Percentiles rank a stretch among this genome's conserved stretches.
These are phyloP conservation scores for Maudiozyma bulderi DNA, from an alignment of 805 yeast species.

Conservation along the genomic window DNA sequence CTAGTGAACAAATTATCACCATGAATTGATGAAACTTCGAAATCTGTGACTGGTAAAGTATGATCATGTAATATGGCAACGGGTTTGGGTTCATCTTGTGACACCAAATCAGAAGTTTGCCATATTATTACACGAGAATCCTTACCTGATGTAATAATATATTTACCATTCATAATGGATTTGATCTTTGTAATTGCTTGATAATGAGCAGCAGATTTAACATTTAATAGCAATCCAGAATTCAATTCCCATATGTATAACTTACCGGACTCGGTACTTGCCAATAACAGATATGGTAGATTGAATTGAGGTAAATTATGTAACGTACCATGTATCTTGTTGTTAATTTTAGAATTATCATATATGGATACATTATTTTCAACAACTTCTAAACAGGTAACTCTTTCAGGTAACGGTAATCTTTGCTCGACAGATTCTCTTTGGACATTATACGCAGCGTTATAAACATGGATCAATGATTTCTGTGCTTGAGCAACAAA, in stretches of 20 bases:
- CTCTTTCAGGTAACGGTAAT: conserved; percentile 74
- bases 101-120: conserved; percentile 51
- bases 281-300: conserved; percentile 64
- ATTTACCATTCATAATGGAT: conserved; percentile 54
- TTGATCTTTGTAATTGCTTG: conserved; percentile 56
- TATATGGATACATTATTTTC: conserved; percentile 5
- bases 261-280: conserved; percentile 47
- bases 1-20: conserved; percentile 26
- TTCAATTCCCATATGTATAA: conserved; percentile 76
- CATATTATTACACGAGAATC: conserved; percentile 76
- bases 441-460: conserved; percentile 31
- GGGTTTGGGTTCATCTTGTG: conserved; percentile 42
- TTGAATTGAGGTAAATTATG: conserved; percentile 34
- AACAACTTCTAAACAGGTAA: conserved; percentile 38
- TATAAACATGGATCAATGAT: conserved; percentile 66
- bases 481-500: conserved; percentile 60
- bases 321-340: not conserved
- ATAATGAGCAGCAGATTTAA: conserved; percentile 68
- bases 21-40: conserved; percentile 37
- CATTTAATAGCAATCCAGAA: conserved; percentile 65
- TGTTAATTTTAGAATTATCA: not conserved
- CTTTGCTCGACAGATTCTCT: conserved; percentile 59
- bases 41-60: conserved; percentile 35
- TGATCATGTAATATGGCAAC: conserved; percentile 52
- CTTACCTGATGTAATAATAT: conserved; percentile 62